Base-by-base conservation (phyloP, 805 yeast species). In the Kuraishia cidri region DNA sequence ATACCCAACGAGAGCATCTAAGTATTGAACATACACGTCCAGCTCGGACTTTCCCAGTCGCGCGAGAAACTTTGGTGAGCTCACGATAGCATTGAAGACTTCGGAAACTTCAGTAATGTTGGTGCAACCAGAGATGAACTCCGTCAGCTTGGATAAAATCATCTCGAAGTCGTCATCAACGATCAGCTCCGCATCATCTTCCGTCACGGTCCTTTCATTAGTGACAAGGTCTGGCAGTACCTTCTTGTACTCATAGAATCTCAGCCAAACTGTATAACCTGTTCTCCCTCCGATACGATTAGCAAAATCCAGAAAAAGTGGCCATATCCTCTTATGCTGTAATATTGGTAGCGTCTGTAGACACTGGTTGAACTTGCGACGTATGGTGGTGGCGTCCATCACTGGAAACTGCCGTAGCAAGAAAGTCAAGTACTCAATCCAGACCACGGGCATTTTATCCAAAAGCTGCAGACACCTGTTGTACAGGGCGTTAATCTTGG, bases 311-410 rank as follows among this genome's bases (percentile, higher is more conserved):
- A 79, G 54, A 36, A 73, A 81, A 38, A 66, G 46, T 1, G 63
- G 55, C 71, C 92, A 71, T 21, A 80, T 65, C 19, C 58, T 40
- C 4, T 65, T 64, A 49, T 78, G 86, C 36, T 72, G 76, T 0
- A 69, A 48, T 5, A 64, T 33, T 1, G 81, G 73, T 9, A 80
- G 43, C 4, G 55, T 40, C 33, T 60, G 57, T 6, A 82, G 50
- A 1, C 79, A 68, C 19, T 49, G 43, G 43, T 79, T 70, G 45
- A 78, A 75, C 3, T 54, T 52, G 4, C 47, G 46, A 26, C 79
- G 52, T 10, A 66, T 61, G 24, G 46, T 37, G 0, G 67, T 52
- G 1, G 69, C 47, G 33, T 64, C 52, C 2, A 42, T 47, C 16
- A 47, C 32, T 24, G 31, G 29, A 6, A 34, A 4, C 25, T 58